Evolutionary conservation across 176 grass and related monocot species (phyloP), one percentile per base, ranked within the genome.

Genomic region (Lolium rigidum): DNA sequence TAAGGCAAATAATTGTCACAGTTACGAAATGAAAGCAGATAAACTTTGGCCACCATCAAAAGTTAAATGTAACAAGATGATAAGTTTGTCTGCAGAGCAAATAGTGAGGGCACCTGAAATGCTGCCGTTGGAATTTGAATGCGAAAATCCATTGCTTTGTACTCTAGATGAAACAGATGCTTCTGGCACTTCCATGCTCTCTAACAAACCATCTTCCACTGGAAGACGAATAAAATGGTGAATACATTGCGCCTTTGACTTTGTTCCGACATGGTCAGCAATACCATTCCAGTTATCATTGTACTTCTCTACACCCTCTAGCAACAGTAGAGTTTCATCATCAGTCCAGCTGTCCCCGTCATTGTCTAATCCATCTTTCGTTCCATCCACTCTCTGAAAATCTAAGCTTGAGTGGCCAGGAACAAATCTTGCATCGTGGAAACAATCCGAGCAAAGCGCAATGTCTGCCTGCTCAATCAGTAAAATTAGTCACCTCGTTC

Each of bases 221-320:
- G 94, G 97, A 89, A 99, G 88, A 85, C 94, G 78, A 70, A 99
- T 87, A 90, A 93, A 99, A 88, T 96, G 92, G 24, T 94, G 80
- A 91, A 96, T 93, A 83, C 97, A 99, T 86, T 96, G 97, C 37
- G 90, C 90, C 80, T 96, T 99, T 62, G 97, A 93, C 75, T 99
- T 99, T 38, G 94, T 90, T 31, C 88, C 85, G 2, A 99, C 94
- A 87, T 99, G 92, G 37, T 92, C 90, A 24, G 94, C 92, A 80
- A 99, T 91, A 89, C 89, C 87, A 85, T 88, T 94, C 97, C 97
- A 99, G 79, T 92, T 94, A 61, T 99, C 94, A 70, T 90, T 91
- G 81, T 89, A 90, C 82, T 99, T 99, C 52, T 96, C 97, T 87
- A 99, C 86, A 18, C 86, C 92, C 85, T 99, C 97, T 84, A 99